Evolutionary conservation across 768 basidiomycete species (phyloP).

Genomic region (Mycena leptocephala): DNA sequence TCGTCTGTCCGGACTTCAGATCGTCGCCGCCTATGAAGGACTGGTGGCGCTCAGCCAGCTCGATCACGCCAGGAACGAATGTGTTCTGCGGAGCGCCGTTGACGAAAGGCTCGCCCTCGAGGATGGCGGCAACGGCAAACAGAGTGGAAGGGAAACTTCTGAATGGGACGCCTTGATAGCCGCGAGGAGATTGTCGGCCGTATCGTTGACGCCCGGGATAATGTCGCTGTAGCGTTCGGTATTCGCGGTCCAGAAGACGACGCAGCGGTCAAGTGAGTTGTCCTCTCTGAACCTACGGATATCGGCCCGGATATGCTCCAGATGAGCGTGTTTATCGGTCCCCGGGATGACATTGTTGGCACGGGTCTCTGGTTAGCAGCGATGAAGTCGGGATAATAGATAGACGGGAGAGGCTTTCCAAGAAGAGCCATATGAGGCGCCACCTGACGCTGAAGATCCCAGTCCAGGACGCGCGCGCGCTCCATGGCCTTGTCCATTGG

Average conservation of each 20-base stretch:
- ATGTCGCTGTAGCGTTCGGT: constrained; percentile 98
- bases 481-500: constrained; percentile 95
- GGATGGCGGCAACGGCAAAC: constrained; percentile 96
- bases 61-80: constrained; percentile 95
- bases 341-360: constrained; percentile 95
- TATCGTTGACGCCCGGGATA: constrained; percentile 95
- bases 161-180: constrained; percentile 89
- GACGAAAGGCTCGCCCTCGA: constrained; percentile 96
- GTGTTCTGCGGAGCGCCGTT: constrained; percentile 99
- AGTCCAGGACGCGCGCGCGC: constrained; percentile 94
- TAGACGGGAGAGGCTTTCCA: constrained; percentile 89
- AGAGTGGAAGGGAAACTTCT: constrained; percentile 97
- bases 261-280: constrained; percentile 87
- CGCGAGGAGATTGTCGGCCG: constrained; percentile 87
- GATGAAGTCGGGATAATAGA: constrained; percentile 98
- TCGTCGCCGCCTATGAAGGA: constrained; percentile 99
- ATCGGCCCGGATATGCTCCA: constrained; percentile 92
- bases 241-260: constrained; percentile 99
- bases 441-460: constrained; percentile 96
- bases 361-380: constrained; percentile 96
- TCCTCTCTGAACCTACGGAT: constrained; percentile 93
- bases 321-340: constrained; percentile 88
- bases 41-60: constrained; percentile 89
- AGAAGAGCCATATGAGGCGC: constrained; percentile 86
- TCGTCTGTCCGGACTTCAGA: constrained; percentile 97